Evolutionary conservation across 2,329 filamentous ascomycete genomes (phyloP).

Genomic region (Colletotrichum sp.): DNA sequence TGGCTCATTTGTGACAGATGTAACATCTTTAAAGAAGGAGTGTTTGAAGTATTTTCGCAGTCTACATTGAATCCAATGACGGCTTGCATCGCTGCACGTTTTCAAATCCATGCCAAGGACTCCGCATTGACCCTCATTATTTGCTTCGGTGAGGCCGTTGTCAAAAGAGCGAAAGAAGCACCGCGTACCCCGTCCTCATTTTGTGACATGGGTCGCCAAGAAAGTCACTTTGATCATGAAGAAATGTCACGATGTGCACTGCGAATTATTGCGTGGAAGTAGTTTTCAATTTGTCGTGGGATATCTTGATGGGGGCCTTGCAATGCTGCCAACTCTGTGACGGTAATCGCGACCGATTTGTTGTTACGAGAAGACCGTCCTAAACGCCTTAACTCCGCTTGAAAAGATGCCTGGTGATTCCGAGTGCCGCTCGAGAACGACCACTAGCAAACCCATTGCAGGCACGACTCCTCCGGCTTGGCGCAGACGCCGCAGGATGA

Average conservation of each 20-base stretch:
- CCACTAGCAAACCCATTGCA: conserved; percentile 14
- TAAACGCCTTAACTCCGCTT: background rate
- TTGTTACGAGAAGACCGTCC: background rate
- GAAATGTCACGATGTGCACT: background rate
- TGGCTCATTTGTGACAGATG: background rate
- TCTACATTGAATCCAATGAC: background rate
- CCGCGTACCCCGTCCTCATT: background rate
- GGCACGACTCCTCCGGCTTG: conserved; percentile 10
- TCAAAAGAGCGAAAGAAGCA: background rate
- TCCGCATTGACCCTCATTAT: background rate
- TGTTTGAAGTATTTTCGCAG: background rate
- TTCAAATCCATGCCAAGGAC: background rate
- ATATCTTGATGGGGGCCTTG: background rate
- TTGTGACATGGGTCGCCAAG: background rate
- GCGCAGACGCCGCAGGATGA: conserved; percentile 21
- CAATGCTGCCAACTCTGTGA: background rate
- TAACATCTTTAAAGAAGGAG: background rate
- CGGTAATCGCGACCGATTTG: background rate
- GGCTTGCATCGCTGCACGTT: background rate
- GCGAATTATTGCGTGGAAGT: background rate
- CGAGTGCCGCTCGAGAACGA: background rate
- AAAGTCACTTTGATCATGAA: background rate
- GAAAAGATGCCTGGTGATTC: background rate
- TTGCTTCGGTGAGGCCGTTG: background rate
- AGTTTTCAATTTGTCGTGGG: background rate